Conservation (phyloP, 1,139 yeast genomes). For the Yamadazyma siamensis region DNA sequence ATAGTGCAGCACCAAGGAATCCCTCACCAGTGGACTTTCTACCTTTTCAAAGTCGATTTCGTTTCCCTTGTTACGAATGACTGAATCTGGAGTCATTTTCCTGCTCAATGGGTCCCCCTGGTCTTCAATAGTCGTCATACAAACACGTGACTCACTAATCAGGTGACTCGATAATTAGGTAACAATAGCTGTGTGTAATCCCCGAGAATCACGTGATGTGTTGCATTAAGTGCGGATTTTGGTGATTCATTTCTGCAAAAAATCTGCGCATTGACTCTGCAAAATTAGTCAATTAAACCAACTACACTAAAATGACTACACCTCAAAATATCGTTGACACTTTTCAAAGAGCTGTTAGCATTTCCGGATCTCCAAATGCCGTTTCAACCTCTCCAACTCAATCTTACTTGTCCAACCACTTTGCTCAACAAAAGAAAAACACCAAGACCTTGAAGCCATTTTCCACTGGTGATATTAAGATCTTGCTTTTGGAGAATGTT, state of each 20-base stretch:
- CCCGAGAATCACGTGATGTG: conserved; percentile 6
- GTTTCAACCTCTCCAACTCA: conserved; percentile 74
- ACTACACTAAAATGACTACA: conserved; percentile 48
- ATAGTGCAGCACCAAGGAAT: too few species aligned
- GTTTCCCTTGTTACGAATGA: too few species aligned
- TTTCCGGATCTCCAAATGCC: conserved; percentile 59
- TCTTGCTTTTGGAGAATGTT: conserved; percentile 86
- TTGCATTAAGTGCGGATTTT: too few species aligned
- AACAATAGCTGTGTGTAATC: too few species aligned
- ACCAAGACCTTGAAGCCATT: conserved; percentile 81
- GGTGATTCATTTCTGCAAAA: too few species aligned
- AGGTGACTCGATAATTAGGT: too few species aligned
- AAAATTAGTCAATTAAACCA: conserved; percentile 2
- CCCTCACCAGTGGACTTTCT: too few species aligned
- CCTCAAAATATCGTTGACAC: conserved; percentile 67
- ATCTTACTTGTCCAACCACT: conserved; percentile 46
- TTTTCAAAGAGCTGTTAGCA: conserved; percentile 52
- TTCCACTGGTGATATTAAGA: conserved; percentile 88
- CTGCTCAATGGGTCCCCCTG: too few species aligned
- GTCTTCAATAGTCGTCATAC: too few species aligned
- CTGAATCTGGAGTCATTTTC: too few species aligned
- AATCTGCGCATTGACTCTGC: conserved; percentile 7
- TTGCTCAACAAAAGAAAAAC: conserved; percentile 37
- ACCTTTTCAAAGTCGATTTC: too few species aligned
- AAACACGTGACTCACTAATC: too few species aligned